phyloP scores from a whole-genome alignment of 2,329 filamentous ascomycete genomes.

The Sporothrix sp. region DNA sequence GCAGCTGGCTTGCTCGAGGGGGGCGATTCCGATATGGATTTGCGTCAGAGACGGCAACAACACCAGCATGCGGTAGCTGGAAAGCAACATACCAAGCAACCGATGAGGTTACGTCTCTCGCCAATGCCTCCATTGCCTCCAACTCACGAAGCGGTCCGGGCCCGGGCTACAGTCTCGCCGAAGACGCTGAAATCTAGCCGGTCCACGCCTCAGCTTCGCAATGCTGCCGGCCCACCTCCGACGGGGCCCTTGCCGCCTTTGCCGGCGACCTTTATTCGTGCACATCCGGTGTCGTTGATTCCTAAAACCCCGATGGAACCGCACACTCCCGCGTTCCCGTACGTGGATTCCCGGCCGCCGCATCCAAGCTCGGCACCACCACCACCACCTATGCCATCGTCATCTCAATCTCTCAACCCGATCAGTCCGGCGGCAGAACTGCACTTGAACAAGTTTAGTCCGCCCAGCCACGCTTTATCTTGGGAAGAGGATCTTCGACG shows the following conservation, averaged over 20 bases:
- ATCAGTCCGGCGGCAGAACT: background rate
- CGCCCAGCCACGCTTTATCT: background rate
- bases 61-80: conserved; percentile 13
- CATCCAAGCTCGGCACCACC: conserved; percentile 1
- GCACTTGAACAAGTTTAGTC: background rate
- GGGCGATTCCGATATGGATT: background rate
- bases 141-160: background rate
- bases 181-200: conserved; percentile 12
- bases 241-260: conserved; percentile 14
- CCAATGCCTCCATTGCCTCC: conserved; percentile 9
- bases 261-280: conserved; percentile 3
- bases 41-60: conserved; percentile 14
- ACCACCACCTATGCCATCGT: background rate
- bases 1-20: background rate
- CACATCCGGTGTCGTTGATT: conserved; percentile 4
- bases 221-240: conserved; percentile 5
- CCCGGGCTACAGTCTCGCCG: background rate
- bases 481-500: conserved; percentile 13
- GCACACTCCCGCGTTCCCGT: background rate
- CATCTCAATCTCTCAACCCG: background rate
- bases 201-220: conserved; percentile 16
- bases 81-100: conserved; percentile 7
- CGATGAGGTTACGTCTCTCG: conserved; percentile 8
- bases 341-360: background rate
- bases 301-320: background rate